These are phyloP conservation scores for Euptelea pleiosperma DNA, from an alignment of 164 flowering plant genomes.

Conservation along the genomic window DNA sequence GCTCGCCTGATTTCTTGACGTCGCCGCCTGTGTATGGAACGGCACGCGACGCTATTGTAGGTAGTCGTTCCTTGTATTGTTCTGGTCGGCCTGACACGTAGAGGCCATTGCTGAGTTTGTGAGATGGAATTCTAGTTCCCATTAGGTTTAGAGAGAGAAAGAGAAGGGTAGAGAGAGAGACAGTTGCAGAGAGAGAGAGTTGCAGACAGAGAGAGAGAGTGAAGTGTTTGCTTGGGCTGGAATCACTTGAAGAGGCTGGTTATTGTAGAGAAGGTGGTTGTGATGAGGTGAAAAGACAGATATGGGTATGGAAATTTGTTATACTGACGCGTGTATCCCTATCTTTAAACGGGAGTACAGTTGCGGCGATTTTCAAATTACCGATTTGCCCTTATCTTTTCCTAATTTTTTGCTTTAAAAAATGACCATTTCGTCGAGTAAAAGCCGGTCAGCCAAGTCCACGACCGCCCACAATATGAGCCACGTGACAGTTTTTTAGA, in stretches of 20 bases:
- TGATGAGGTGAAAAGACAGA: constrained; percentile 4
- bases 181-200: constrained; percentile 6
- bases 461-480: too few species aligned
- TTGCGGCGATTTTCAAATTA: too few species aligned
- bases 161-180: background rate
- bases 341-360: too few species aligned
- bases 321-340: constrained; percentile 25
- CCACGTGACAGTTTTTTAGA: too few species aligned
- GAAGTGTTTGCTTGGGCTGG: background rate
- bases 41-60: constrained; percentile 59
- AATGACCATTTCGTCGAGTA: too few species aligned
- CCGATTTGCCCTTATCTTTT: too few species aligned
- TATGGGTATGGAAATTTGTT: background rate
- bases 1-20: constrained; percentile 79
- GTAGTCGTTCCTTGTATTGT: constrained; percentile 49
- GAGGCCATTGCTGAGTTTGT: constrained; percentile 67
- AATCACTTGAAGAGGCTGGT: constrained; percentile 3
- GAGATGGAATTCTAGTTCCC: constrained; percentile 66
- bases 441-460: too few species aligned
- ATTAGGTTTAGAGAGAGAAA: constrained; percentile 22
- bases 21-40: constrained; percentile 84
- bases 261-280: background rate
- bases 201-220: constrained; percentile 4
- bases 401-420: too few species aligned
- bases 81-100: constrained; percentile 74